Conservation (phyloP, 2,329 filamentous ascomycete species). For the Pseudogymnoascus pannorum region DNA sequence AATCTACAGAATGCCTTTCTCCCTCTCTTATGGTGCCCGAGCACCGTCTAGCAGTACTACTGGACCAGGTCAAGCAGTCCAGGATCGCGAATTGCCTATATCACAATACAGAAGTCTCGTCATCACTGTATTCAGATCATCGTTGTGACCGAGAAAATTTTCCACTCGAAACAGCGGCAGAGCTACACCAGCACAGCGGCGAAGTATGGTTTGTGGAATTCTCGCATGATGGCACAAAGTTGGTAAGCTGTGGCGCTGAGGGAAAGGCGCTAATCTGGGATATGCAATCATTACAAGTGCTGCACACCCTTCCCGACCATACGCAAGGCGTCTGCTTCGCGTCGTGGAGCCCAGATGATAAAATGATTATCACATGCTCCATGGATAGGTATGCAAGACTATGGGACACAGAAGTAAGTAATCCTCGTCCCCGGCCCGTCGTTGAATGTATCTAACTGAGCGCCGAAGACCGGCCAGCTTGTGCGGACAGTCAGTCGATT, state of each 20-base stretch:
- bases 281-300: slow-evolving; percentile 57
- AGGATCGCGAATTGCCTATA: slow-evolving; percentile 82
- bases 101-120: slow-evolving; percentile 72
- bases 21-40: slow-evolving; percentile 96
- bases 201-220: slow-evolving; percentile 92
- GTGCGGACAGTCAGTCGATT: slow-evolving; percentile 62
- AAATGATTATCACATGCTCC: slow-evolving; percentile 76
- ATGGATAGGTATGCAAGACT: slow-evolving; percentile 65
- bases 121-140: slow-evolving; percentile 86
- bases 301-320: slow-evolving; percentile 58
- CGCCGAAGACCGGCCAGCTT: slow-evolving; percentile 50
- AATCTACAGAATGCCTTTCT: slow-evolving; percentile 68
- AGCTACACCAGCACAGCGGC: slow-evolving; percentile 65
- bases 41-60: slow-evolving; percentile 71
- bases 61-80: slow-evolving; percentile 75
- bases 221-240: slow-evolving; percentile 73
- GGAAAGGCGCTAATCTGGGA: slow-evolving; percentile 76
- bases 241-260: slow-evolving; percentile 77
- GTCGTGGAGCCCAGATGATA: slow-evolving; percentile 88
- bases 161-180: slow-evolving; percentile 61
- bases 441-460: background rate
- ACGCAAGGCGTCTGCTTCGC: slow-evolving; percentile 67
- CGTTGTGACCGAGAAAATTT: slow-evolving; percentile 73
- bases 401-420: slow-evolving; percentile 63
- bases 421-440: background rate